Percentiles rank a stretch among this genome's conserved stretches.
Conservation (phyloP, 805 yeast genomes). For the Vanderwaltozyma verrucispora region DNA sequence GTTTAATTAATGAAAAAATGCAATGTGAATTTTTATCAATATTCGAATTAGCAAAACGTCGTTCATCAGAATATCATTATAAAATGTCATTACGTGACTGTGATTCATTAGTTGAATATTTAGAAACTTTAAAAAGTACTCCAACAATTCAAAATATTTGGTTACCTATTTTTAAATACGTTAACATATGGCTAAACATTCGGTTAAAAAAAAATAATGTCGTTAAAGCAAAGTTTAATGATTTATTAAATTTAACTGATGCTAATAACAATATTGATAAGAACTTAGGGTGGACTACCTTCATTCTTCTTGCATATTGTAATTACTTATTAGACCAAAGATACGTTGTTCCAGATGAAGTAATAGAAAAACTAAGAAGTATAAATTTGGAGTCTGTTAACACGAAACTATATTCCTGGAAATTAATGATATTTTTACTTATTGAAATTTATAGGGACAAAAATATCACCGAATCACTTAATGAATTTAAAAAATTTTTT, state of each 20-base stretch:
- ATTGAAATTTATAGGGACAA: conserved; percentile 17
- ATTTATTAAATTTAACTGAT: not conserved
- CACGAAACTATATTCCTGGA: conserved; percentile 18
- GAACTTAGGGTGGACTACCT: conserved; percentile 9
- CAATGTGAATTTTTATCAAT: conserved; percentile 14
- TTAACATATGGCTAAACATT: conserved; percentile 7
- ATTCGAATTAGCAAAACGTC: conserved; percentile 11
- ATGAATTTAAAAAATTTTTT: conserved; percentile 20
- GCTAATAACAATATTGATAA: not conserved
- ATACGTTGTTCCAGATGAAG: conserved; percentile 5
- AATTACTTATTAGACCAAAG: conserved; percentile 14
- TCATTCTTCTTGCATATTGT: conserved; percentile 8
- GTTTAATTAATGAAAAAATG: conserved; percentile 13
- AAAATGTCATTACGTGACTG: conserved; percentile 20
- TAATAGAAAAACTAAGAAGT: conserved; percentile 1
- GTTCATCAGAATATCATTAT: conserved; percentile 12
- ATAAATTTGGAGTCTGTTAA: conserved; percentile 5
- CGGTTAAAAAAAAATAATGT: conserved; percentile 6
- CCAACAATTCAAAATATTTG: conserved; percentile 5
- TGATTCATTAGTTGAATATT: conserved; percentile 9
- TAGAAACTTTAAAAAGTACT: conserved; percentile 3
- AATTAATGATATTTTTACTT: conserved; percentile 14
- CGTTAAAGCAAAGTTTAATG: conserved; percentile 6
- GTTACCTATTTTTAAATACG: conserved; percentile 14
- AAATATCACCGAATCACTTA: conserved; percentile 19